phyloP scores from a whole-genome alignment of 2,329 filamentous ascomycete species.

The Colletotrichum gloeosporioides region DNA sequence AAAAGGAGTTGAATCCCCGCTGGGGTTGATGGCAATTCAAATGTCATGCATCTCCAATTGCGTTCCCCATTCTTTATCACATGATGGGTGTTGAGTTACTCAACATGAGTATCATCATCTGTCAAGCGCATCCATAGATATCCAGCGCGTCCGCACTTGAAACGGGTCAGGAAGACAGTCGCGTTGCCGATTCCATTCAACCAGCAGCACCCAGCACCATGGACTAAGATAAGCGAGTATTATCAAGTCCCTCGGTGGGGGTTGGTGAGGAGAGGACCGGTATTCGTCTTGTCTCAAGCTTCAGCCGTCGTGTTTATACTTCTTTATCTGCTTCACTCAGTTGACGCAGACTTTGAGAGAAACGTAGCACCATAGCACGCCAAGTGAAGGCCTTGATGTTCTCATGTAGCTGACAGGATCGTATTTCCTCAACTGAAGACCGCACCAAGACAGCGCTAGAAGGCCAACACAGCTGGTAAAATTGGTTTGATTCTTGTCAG shows the following conservation, averaged over 20 bases:
- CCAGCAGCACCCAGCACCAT: background rate
- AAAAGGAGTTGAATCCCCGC: background rate
- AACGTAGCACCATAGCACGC: background rate
- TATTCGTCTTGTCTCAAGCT: background rate
- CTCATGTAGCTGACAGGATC: accelerated
- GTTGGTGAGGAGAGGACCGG: background rate
- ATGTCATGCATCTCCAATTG: background rate
- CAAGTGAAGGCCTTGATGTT: background rate
- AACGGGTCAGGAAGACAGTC: background rate
- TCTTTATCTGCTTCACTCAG: background rate
- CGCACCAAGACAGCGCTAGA: background rate
- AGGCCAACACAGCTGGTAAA: background rate
- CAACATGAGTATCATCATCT: background rate
- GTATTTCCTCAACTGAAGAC: accelerated
- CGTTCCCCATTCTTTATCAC: background rate
- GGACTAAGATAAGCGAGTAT: accelerated
- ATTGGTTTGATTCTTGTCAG: accelerated
- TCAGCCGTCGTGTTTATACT: accelerated
- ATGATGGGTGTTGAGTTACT: background rate
- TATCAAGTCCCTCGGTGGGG: accelerated
- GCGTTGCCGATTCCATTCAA: background rate
- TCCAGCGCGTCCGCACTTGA: accelerated
- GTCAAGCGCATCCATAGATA: background rate
- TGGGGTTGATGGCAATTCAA: background rate
- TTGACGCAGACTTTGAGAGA: background rate